Conservation (phyloP, 1,139 yeast genomes). For the Candida pseudoviswanathii region DNA sequence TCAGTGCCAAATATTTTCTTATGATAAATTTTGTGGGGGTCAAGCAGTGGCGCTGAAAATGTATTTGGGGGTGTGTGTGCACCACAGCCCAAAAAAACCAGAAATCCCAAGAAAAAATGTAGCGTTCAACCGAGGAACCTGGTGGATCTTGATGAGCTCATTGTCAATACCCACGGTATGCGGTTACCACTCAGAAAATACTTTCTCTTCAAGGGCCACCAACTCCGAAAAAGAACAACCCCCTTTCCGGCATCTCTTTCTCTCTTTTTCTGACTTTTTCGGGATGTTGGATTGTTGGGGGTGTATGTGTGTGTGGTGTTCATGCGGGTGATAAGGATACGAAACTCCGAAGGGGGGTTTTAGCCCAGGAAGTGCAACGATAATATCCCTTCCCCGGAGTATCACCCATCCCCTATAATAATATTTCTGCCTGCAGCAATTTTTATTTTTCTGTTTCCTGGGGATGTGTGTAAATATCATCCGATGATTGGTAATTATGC, state of each 20-base stretch:
- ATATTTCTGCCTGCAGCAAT: too few relatives aligned
- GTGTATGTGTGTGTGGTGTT: background rate
- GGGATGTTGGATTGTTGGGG: background rate
- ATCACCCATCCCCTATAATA: too few relatives aligned
- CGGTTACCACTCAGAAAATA: background rate
- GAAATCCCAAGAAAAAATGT: background rate
- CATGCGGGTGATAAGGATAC: background rate
- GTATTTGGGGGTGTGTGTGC: background rate
- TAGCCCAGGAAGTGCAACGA: too few relatives aligned
- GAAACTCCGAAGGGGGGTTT: background rate
- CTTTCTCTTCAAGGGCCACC: background rate
- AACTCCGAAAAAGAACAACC: background rate
- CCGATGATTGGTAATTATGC: too few relatives aligned
- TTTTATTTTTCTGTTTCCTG: too few relatives aligned
- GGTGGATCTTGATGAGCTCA: too few relatives aligned
- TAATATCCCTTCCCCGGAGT: too few relatives aligned
- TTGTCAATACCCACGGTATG: background rate
- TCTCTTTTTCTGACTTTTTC: background rate
- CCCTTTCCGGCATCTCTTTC: background rate
- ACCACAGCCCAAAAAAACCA: background rate
- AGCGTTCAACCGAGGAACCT: conserved; percentile 1
- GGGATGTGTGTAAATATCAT: too few relatives aligned
- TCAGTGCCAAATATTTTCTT: background rate
- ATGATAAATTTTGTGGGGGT: conserved; percentile 7
- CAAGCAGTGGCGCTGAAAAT: background rate